Evolutionary conservation across 495 filamentous ascomycete species (phyloP).

Genomic region (Daldinia vernicosa): DNA sequence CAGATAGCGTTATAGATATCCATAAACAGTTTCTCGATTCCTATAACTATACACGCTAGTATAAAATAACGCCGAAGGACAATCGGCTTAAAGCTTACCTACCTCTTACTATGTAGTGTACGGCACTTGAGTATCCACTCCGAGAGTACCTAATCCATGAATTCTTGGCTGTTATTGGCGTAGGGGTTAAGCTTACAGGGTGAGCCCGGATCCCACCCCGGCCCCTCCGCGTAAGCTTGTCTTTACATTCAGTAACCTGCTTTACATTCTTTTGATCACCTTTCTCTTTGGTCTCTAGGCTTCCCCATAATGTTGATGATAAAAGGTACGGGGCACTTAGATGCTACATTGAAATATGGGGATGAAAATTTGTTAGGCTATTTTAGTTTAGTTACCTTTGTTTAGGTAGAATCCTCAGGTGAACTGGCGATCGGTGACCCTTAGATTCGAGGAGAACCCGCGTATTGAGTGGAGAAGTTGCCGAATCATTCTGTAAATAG

Average conservation of each 20-base stretch:
- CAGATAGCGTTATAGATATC: not conserved
- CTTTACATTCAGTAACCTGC: no score
- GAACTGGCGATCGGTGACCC: not conserved
- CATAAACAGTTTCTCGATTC: not conserved
- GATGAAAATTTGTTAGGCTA: not conserved
- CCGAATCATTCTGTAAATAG: not conserved
- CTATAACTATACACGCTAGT: not conserved
- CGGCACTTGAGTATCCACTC: not conserved
- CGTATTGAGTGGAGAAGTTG: no score
- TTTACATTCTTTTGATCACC: no score
- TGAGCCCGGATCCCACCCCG: not conserved
- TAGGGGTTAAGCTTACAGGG: not conserved
- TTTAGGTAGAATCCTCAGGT: not conserved
- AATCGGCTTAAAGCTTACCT: not conserved
- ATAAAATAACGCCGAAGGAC: not conserved
- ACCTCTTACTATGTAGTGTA: no score
- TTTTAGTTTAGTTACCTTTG: not conserved
- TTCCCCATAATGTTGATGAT: not conserved
- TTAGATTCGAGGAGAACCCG: no score
- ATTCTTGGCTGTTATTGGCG: not conserved
- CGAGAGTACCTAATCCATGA: not conserved
- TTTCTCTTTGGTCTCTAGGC: not conserved
- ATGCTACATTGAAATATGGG: not conserved
- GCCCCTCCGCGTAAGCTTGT: not conserved
- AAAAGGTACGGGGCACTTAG: not conserved